Evolutionary conservation across 306 rosid genomes (phyloP).

Genomic region (Cicer pinnatifidum): DNA sequence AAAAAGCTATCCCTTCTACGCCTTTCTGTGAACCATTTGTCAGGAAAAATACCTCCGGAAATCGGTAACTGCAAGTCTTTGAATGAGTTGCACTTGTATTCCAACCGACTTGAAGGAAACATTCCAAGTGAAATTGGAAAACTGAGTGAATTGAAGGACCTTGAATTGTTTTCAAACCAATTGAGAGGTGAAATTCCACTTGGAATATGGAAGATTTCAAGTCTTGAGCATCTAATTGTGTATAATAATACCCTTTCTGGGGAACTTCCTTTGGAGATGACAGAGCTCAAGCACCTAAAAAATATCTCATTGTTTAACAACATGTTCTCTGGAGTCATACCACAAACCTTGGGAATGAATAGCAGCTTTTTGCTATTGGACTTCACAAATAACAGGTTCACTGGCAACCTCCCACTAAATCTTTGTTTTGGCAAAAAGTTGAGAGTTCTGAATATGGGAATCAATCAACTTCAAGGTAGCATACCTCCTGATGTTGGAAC

Average conservation of each 20-base stretch:
- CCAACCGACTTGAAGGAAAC: slow-evolving; percentile 70
- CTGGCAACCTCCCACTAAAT: slow-evolving; percentile 72
- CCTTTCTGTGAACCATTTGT: slow-evolving; percentile 63
- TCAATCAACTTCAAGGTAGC: slow-evolving; percentile 68
- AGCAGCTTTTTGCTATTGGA: slow-evolving; percentile 68
- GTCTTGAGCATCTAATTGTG: slow-evolving; percentile 61
- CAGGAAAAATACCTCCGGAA: slow-evolving; percentile 73
- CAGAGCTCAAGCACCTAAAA: slow-evolving; percentile 65
- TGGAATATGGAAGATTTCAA: slow-evolving; percentile 79
- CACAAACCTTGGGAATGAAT: slow-evolving; percentile 72
- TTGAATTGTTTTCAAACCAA: slow-evolving; percentile 60
- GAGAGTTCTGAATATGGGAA: slow-evolving; percentile 53
- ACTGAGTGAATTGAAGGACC: slow-evolving; percentile 54
- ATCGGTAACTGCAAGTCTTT: slow-evolving; percentile 72
- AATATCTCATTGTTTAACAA: slow-evolving; percentile 70
- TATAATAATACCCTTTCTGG: slow-evolving; percentile 75
- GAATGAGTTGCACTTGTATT: slow-evolving; percentile 52
- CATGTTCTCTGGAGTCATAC: slow-evolving; percentile 76
- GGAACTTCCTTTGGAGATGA: slow-evolving; percentile 69
- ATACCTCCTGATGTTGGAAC: slow-evolving; percentile 70
- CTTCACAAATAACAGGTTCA: slow-evolving; percentile 65
- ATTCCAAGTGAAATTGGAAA: slow-evolving; percentile 76
- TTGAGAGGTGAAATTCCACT: slow-evolving; percentile 77
- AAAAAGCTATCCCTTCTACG: slow-evolving; percentile 43
- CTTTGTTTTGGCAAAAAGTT: slow-evolving; percentile 71